These are phyloP conservation scores for Mucor mucedo DNA, from an alignment of 371 early-diverging fungal species.

Conservation along the genomic window DNA sequence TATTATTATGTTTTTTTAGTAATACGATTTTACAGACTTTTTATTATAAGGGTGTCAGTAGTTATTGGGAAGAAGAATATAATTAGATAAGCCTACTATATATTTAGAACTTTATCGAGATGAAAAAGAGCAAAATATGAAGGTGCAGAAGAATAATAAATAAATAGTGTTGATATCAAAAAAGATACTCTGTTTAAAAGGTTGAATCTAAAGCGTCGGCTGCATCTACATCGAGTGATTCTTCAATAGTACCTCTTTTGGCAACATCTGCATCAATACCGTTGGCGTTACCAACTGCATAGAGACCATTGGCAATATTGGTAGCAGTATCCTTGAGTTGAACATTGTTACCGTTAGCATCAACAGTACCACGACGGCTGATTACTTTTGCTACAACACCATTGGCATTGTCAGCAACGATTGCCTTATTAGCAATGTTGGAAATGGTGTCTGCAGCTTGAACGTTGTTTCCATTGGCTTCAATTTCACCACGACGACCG, in stretches of 20 bases:
- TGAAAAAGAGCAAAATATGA: background rate
- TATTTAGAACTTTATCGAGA: background rate
- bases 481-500: background rate
- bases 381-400: background rate
- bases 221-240: background rate
- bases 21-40: background rate
- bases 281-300: background rate
- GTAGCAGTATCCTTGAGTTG: background rate
- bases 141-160: constrained; percentile 3
- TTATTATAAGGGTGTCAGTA: constrained; percentile 6
- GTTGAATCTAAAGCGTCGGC: background rate
- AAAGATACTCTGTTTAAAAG: background rate
- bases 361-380: constrained; percentile 3
- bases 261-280: background rate
- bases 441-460: background rate
- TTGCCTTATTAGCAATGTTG: background rate
- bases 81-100: constrained; percentile 3
- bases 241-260: background rate
- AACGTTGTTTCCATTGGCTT: background rate
- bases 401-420: background rate
- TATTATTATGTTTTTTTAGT: background rate
- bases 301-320: background rate
- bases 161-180: constrained; percentile 1
- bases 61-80: background rate
- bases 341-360: constrained; percentile 8